Evolutionary conservation across 352 stramenopile genomes (phyloP).

Genomic region (Phytophthora syringae): DNA sequence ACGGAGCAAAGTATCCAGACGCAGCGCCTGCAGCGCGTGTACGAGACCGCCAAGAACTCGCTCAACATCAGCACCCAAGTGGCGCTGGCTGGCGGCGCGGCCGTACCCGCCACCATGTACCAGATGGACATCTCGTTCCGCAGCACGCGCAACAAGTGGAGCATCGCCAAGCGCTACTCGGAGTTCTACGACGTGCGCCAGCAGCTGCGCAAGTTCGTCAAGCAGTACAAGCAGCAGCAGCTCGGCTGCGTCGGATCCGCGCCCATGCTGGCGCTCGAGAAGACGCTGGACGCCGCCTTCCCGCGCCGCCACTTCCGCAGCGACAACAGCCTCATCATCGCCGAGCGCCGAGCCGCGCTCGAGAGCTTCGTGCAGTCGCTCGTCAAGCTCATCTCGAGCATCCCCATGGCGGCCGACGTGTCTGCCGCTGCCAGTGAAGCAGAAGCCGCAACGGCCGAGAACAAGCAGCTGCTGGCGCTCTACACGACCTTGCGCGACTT

Average conservation of each 20-base stretch:
- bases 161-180: slow-evolving; percentile 87
- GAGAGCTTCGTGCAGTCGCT: slow-evolving; percentile 84
- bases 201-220: slow-evolving; percentile 69
- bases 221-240: slow-evolving; percentile 59
- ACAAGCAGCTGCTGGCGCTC: slow-evolving; percentile 58
- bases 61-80: slow-evolving; percentile 87
- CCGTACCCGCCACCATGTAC: slow-evolving; percentile 80
- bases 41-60: slow-evolving; percentile 79
- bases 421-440: background rate
- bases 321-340: slow-evolving; percentile 81
- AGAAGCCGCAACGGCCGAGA: slow-evolving; percentile 27
- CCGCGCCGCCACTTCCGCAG: slow-evolving; percentile 74
- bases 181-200: slow-evolving; percentile 81
- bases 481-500: slow-evolving; percentile 85
- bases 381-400: slow-evolving; percentile 82
- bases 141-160: slow-evolving; percentile 88
- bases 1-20: slow-evolving; percentile 54
- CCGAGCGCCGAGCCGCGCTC: slow-evolving; percentile 67
- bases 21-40: slow-evolving; percentile 73
- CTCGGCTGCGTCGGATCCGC: slow-evolving; percentile 10
- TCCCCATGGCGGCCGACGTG: slow-evolving; percentile 54
- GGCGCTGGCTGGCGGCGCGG: slow-evolving; percentile 44
- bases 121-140: slow-evolving; percentile 89
- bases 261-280: slow-evolving; percentile 56
- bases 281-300: slow-evolving; percentile 59